Base-by-base conservation (phyloP, 2,329 filamentous ascomycete species). In the Colletotrichum tropicale region DNA sequence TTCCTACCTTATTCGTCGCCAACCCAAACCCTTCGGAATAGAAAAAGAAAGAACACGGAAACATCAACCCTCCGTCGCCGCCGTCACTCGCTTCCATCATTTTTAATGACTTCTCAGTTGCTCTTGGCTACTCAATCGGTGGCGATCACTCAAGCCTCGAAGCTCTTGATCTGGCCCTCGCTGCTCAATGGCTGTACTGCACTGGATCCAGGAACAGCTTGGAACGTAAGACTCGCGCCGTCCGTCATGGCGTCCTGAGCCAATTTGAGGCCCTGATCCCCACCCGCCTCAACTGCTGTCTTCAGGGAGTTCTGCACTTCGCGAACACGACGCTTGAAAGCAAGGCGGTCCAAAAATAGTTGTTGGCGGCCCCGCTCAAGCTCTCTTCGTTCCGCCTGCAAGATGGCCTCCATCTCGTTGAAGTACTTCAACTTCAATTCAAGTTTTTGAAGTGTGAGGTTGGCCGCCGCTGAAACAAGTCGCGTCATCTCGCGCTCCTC, bases 401-500 rank as follows among this genome's bases (percentile, higher is more conserved):
- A 89, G 60, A 98, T 93, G 21, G 94, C 91, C 85, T 99, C 97
- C 91, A 99, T 96, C 84, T 99, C 97, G 80, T 95, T 94, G 86
- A 99, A 99, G 84, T 98, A 98, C 81, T 95, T 93, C 75, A 99
- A 90, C 86, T 99, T 99, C 80, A 98, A 88, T 85, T 98, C 96
- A 77, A 98, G 93, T 86, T 99, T 99, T 82, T 98, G 94, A 38
- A 98, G 89, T n/a, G 95, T 96, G 15, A 98, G 90, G 82, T 99
- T 99, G 68, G 98, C 95, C 0, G 96, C 95, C 8, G 96, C 94
- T 4, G 96, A 96, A 12, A 99, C 95, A 62, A 98, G 92, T 18
- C 96, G 94, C 24, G 96, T 98, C 92, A 98, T 97, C 85, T 98
- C 96, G 74, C 98, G 94, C 85, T 99, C 97, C 84, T 98, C 96